A percentile compares a stretch with the other conserved stretches of the same genome.
These are phyloP conservation scores for Teratosphaeria gauchensis DNA, from an alignment of 2,329 filamentous ascomycete genomes.

Conservation along the genomic window DNA sequence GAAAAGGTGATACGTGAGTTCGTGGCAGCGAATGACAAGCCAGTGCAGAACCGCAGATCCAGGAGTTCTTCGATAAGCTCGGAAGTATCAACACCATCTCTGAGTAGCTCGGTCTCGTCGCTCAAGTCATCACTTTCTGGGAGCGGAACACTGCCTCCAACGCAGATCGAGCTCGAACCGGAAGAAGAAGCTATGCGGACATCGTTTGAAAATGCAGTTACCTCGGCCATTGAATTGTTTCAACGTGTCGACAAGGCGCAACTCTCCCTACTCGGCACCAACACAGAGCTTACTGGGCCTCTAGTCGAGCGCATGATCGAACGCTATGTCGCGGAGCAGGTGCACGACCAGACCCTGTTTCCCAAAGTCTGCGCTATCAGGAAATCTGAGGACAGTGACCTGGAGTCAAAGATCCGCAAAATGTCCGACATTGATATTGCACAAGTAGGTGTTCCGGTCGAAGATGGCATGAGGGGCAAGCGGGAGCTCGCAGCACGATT, in stretches of 20 bases:
- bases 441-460: slow-evolving; percentile 81
- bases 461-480: slow-evolving; percentile 68
- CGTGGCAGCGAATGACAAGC: slow-evolving; percentile 72
- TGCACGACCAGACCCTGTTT: slow-evolving; percentile 77
- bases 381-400: slow-evolving; percentile 70
- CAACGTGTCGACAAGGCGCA: slow-evolving; percentile 94
- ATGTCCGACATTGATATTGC: slow-evolving; percentile 93
- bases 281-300: slow-evolving; percentile 85
- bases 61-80: slow-evolving; percentile 27
- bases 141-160: slow-evolving; percentile 30
- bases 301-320: slow-evolving; percentile 91
- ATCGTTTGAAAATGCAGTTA: slow-evolving; percentile 84
- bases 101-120: slow-evolving; percentile 25
- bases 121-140: slow-evolving; percentile 26
- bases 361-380: slow-evolving; percentile 70
- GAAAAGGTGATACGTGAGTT: slow-evolving; percentile 89
- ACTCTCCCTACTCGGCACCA: slow-evolving; percentile 79
- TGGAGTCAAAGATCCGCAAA: slow-evolving; percentile 81
- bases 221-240: slow-evolving; percentile 87
- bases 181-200: slow-evolving; percentile 86
- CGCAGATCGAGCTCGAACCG: slow-evolving; percentile 66
- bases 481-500: slow-evolving; percentile 70
- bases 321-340: slow-evolving; percentile 84
- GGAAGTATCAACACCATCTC: slow-evolving; percentile 23
- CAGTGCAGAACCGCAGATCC: slow-evolving; percentile 47